Percentiles rank a stretch among this genome's conserved stretches.
Evolutionary conservation across 2,329 filamentous ascomycete genomes (phyloP).

Genomic region (Phoma sp.): DNA sequence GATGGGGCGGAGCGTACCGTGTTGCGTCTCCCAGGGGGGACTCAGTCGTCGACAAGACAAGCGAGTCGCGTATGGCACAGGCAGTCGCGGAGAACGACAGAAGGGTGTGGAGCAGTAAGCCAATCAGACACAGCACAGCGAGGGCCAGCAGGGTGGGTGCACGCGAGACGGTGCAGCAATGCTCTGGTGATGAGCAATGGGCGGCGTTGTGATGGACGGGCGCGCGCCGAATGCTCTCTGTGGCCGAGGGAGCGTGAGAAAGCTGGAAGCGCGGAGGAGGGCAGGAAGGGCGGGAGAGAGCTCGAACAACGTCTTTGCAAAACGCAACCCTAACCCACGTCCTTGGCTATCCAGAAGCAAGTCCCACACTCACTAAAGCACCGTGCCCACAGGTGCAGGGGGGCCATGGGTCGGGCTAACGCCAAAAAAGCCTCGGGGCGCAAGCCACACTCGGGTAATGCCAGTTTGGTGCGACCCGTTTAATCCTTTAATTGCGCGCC

Average conservation of each 20-base stretch:
- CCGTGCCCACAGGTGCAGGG: neutral
- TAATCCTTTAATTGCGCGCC: neutral
- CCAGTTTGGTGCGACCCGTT: slow-evolving; percentile 12
- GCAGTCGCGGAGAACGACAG: slow-evolving; percentile 33
- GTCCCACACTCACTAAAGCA: slow-evolving; percentile 13
- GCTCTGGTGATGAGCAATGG: slow-evolving; percentile 18
- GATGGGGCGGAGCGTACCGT: slow-evolving; percentile 18
- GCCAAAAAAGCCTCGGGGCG: slow-evolving; percentile 4
- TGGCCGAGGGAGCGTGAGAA: slow-evolving; percentile 30
- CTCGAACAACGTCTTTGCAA: slow-evolving; percentile 30
- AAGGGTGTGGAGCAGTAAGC: slow-evolving; percentile 28
- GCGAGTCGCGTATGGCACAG: slow-evolving; percentile 31
- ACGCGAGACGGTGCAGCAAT: slow-evolving; percentile 15
- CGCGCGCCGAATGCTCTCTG: slow-evolving; percentile 24
- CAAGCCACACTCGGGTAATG: slow-evolving; percentile 18
- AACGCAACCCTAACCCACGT: slow-evolving; percentile 28
- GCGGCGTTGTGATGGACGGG: slow-evolving; percentile 20
- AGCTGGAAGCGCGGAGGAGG: slow-evolving; percentile 28
- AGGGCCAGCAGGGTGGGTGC: slow-evolving; percentile 2
- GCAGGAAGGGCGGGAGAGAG: slow-evolving; percentile 27
- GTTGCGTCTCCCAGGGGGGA: slow-evolving; percentile 21
- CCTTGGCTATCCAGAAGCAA: slow-evolving; percentile 6
- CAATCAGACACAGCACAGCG: slow-evolving; percentile 10
- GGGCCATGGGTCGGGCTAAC: slow-evolving; percentile 6
- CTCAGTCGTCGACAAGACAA: slow-evolving; percentile 11